Evolutionary conservation across 441 rosid genomes (phyloP).

Genomic region (Bocquillonia castaneifolia): DNA sequence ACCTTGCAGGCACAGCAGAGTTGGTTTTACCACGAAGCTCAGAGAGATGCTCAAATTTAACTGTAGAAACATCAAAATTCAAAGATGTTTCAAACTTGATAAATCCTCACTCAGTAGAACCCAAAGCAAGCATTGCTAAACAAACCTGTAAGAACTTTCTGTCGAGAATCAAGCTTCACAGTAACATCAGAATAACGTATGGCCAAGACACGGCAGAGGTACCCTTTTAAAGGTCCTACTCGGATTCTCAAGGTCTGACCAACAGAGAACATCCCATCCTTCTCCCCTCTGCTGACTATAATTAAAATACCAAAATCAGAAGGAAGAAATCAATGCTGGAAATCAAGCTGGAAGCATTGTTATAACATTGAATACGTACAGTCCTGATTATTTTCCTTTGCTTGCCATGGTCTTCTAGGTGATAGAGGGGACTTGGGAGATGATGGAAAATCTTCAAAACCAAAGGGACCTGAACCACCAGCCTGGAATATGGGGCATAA

Average conservation of each 20-base stretch:
- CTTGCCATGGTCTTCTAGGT: constrained; percentile 69
- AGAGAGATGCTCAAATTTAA: constrained; percentile 80
- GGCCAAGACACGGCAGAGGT: constrained; percentile 81
- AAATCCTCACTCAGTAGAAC: background rate
- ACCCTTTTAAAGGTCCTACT: constrained; percentile 90
- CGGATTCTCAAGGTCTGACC: constrained; percentile 92
- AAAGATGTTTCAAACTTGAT: constrained; percentile 11
- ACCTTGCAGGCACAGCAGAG: constrained; percentile 47
- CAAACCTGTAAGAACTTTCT: constrained; percentile 74
- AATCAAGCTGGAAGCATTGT: constrained; percentile 6
- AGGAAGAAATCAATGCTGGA: background rate
- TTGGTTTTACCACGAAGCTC: constrained; percentile 79
- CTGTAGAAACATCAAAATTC: constrained; percentile 38
- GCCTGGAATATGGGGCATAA: constrained; percentile 39
- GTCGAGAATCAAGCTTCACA: constrained; percentile 87
- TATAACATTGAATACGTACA: constrained; percentile 45
- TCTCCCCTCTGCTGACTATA: constrained; percentile 70
- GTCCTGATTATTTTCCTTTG: constrained; percentile 45
- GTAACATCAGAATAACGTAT: constrained; percentile 73
- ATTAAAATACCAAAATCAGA: constrained; percentile 30
- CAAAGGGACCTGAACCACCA: constrained; percentile 44
- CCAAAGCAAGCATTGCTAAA: constrained; percentile 14
- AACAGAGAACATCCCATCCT: constrained; percentile 58
- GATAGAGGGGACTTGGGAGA: constrained; percentile 79
- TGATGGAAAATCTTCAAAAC: constrained; percentile 54